Evolutionary conservation across 495 filamentous ascomycete species (phyloP).

Genomic region (Hypoxylon lenormandii): DNA sequence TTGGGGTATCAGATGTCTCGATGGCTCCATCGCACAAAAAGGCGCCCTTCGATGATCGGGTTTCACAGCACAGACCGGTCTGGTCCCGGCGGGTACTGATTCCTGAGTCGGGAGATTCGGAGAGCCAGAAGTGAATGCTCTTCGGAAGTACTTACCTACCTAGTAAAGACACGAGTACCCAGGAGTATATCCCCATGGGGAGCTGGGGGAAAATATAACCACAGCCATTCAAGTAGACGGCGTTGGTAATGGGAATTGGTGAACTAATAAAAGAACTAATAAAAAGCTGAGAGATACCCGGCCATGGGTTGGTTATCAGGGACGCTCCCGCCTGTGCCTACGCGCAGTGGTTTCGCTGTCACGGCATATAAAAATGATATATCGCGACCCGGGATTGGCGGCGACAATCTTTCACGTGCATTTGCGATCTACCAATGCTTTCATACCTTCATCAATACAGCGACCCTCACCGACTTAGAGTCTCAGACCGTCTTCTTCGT

Average conservation of each 20-base stretch:
- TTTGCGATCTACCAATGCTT: conserved; percentile 29
- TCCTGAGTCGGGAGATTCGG: conserved; percentile 25
- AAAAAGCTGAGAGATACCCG: no score
- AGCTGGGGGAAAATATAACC: background rate
- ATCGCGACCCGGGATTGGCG: conserved; percentile 32
- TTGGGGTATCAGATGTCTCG: conserved; percentile 11
- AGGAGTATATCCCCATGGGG: conserved; percentile 1
- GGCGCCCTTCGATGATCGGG: conserved; percentile 13
- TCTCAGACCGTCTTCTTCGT: conserved; percentile 6
- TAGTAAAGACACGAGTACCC: conserved; percentile 8
- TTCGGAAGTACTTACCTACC: conserved; percentile 44
- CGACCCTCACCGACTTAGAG: conserved; percentile 15
- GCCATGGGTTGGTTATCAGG: conserved; percentile 8
- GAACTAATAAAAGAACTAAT: conserved; percentile 18
- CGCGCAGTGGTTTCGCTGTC: conserved; percentile 22
- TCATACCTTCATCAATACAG: background rate
- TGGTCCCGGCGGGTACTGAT: conserved; percentile 13
- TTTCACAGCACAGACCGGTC: conserved; percentile 46
- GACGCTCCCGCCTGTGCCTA: conserved; percentile 13
- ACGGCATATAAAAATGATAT: conserved; percentile 33
- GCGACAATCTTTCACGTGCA: conserved; percentile 40
- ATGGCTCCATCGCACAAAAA: conserved; percentile 20
- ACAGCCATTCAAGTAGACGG: background rate
- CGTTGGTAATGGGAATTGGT: conserved; percentile 16
- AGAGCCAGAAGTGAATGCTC: conserved; percentile 23